Conservation (phyloP, 2,329 filamentous ascomycete genomes). For the Colletotrichum sp. region DNA sequence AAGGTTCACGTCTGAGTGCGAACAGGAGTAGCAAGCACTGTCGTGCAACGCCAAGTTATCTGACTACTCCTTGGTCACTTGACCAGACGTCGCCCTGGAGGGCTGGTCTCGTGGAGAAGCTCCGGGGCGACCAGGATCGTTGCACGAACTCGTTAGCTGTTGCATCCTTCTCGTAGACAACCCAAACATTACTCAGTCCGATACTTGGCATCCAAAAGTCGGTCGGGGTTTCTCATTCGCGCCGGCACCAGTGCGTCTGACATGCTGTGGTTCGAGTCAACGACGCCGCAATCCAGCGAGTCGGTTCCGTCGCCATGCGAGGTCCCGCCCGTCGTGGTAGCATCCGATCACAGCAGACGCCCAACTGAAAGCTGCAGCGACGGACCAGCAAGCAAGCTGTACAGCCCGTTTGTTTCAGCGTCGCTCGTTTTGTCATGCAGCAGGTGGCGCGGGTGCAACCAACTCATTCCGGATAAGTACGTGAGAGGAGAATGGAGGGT, state of each 20-base stretch:
- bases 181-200: neutral
- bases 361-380: neutral
- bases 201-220: neutral
- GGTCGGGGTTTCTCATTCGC: neutral
- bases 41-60: accelerated
- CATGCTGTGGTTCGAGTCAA: neutral
- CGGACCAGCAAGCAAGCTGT: neutral
- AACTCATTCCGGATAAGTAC: neutral
- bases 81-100: neutral
- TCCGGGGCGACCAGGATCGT: neutral
- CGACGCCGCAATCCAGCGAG: neutral
- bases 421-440: neutral
- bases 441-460: neutral
- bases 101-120: neutral
- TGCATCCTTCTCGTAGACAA: neutral
- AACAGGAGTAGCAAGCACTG: neutral
- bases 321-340: neutral
- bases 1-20: neutral
- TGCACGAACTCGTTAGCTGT: neutral
- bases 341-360: neutral
- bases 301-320: neutral
- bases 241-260: neutral
- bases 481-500: neutral
- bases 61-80: accelerated
- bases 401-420: neutral